Conservation (phyloP, 2,329 filamentous ascomycete genomes). For the Pezizomycotina sp. region DNA sequence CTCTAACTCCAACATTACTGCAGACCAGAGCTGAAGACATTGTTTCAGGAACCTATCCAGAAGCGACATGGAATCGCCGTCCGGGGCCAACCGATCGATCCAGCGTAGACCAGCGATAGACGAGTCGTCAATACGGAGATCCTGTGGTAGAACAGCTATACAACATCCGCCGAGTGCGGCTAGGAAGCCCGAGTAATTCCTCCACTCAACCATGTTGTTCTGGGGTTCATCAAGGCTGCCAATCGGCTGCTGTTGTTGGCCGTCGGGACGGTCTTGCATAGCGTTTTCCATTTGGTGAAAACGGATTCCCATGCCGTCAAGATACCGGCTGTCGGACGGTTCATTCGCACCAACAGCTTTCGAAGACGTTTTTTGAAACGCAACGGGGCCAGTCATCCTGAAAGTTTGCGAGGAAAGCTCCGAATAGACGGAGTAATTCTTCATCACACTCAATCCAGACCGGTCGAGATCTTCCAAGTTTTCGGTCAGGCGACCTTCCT, state of each 20-base stretch:
- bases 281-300: constrained; percentile 47
- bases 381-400: constrained; percentile 50
- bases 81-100: constrained; percentile 46
- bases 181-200: constrained; percentile 52
- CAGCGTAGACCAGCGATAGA: constrained; percentile 42
- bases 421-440: constrained; percentile 44
- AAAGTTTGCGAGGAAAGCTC: constrained; percentile 49
- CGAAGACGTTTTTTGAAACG: constrained; percentile 52
- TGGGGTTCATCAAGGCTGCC: constrained; percentile 41
- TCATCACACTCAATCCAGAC: constrained; percentile 37
- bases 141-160: constrained; percentile 37
- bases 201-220: constrained; percentile 45
- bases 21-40: constrained; percentile 51
- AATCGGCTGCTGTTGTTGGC: constrained; percentile 27
- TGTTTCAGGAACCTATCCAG: constrained; percentile 44
- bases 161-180: constrained; percentile 51
- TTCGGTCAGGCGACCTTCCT: constrained; percentile 43
- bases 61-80: constrained; percentile 44
- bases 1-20: constrained; percentile 46
- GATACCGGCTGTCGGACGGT: constrained; percentile 48
- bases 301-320: constrained; percentile 49
- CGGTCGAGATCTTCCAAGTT: constrained; percentile 37
- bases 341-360: constrained; percentile 42
- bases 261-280: constrained; percentile 42
- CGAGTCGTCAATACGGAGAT: constrained; percentile 37